Evolutionary conservation across 805 yeast genomes (phyloP).

Genomic region (Ogataea henricii): DNA sequence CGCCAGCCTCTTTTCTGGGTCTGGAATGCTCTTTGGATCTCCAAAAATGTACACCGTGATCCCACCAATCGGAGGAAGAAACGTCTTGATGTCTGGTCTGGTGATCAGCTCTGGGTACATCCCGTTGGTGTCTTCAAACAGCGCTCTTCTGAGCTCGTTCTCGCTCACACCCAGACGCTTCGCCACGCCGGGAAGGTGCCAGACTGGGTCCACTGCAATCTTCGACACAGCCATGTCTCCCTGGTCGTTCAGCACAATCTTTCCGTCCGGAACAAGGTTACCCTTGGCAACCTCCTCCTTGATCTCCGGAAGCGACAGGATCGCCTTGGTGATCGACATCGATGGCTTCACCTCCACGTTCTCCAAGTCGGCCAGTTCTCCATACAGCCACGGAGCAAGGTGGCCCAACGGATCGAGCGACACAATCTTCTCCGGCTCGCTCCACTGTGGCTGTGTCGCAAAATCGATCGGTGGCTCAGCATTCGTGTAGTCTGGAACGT

Average conservation of each 20-base stretch:
- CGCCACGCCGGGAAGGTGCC: constrained; percentile 72
- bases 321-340: constrained; percentile 67
- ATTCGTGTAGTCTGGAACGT: constrained; percentile 61
- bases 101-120: constrained; percentile 70
- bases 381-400: constrained; percentile 60
- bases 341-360: constrained; percentile 63
- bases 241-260: constrained; percentile 55
- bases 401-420: constrained; percentile 71
- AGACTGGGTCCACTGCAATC: constrained; percentile 70
- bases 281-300: constrained; percentile 57
- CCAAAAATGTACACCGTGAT: constrained; percentile 68
- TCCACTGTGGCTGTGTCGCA: constrained; percentile 59
- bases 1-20: constrained; percentile 52
- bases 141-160: constrained; percentile 54
- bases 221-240: constrained; percentile 67
- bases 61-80: constrained; percentile 72
- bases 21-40: constrained; percentile 54
- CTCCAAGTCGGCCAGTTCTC: constrained; percentile 44
- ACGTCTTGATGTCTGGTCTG: constrained; percentile 65
- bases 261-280: constrained; percentile 57
- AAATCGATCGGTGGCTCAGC: constrained; percentile 62
- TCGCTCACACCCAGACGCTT: constrained; percentile 61
- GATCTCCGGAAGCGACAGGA: constrained; percentile 60
- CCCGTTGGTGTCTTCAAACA: constrained; percentile 70
- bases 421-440: constrained; percentile 55